Evolutionary conservation across 2,329 filamentous ascomycete genomes (phyloP).

Genomic region (Parafenestella ontariensis): DNA sequence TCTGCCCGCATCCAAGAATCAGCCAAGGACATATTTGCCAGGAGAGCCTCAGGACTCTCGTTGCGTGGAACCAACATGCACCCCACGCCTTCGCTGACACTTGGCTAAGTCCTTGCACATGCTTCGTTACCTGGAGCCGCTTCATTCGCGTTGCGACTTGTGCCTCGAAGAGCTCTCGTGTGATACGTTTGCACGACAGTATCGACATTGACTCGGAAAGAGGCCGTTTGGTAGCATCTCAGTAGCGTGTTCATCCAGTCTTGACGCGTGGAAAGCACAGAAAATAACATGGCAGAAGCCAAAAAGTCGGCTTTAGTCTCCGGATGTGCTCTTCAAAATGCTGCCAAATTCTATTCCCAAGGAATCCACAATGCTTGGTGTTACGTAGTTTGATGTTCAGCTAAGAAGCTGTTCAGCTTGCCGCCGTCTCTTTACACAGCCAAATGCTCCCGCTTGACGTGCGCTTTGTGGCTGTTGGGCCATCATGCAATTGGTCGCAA

Average conservation of each 20-base stretch:
- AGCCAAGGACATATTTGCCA: slow-evolving; percentile 12
- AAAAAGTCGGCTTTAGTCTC: not conserved
- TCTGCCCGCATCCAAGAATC: slow-evolving; percentile 11
- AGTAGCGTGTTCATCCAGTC: not conserved
- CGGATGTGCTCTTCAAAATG: too few relatives aligned
- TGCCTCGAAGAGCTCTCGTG: not conserved
- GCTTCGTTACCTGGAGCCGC: not conserved
- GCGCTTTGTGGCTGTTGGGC: too few relatives aligned
- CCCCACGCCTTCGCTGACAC: slow-evolving; percentile 19
- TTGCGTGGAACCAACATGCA: slow-evolving; percentile 5
- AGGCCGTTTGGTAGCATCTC: not conserved
- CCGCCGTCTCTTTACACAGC: not conserved
- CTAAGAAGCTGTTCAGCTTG: not conserved
- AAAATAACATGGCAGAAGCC: not conserved
- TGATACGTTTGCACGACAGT: not conserved
- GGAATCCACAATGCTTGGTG: not conserved
- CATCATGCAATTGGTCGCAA: too few relatives aligned
- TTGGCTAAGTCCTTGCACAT: slow-evolving; percentile 9
- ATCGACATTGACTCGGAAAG: not conserved
- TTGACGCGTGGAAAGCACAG: not conserved
- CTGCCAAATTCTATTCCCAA: too few relatives aligned
- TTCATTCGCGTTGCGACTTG: not conserved
- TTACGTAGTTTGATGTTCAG: not conserved
- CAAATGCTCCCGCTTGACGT: too few relatives aligned
- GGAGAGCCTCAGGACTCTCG: slow-evolving; percentile 14